Evolutionary conservation across 164 flowering plant species (phyloP).

Genomic region (Nymphaea thermarum): DNA sequence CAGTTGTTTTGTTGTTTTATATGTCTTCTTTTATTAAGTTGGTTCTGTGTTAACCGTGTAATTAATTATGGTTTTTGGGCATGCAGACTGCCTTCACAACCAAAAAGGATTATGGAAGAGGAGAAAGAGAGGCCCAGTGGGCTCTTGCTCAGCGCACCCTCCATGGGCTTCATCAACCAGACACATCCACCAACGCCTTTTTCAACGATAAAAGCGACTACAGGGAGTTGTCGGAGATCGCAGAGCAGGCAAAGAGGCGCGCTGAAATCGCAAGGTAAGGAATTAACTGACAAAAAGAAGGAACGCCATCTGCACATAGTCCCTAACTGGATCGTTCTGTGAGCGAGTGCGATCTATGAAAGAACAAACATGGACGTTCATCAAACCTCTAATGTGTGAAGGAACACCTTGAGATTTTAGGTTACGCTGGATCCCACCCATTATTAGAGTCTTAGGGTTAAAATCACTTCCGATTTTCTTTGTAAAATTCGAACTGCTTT

Average conservation of each 20-base stretch:
- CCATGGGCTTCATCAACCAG: constrained; percentile 32
- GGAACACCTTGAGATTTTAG: too few relatives aligned
- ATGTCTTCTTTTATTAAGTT: too few relatives aligned
- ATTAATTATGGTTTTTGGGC: not conserved
- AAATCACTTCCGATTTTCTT: too few relatives aligned
- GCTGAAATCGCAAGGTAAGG: constrained; percentile 13
- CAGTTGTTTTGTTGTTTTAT: too few relatives aligned
- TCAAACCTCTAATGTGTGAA: too few relatives aligned
- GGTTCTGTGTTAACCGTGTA: too few relatives aligned
- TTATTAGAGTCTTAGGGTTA: too few relatives aligned
- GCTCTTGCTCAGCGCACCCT: constrained; percentile 34
- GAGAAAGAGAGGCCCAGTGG: constrained; percentile 44
- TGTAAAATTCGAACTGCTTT: too few relatives aligned
- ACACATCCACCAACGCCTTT: constrained; percentile 3
- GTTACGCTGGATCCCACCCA: not conserved
- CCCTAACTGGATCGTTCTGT: not conserved
- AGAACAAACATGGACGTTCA: too few relatives aligned
- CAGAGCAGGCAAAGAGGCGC: constrained; percentile 25
- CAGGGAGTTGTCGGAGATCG: constrained; percentile 14
- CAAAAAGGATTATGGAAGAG: constrained; percentile 29
- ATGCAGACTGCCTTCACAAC: constrained; percentile 34
- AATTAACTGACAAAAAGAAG: not conserved
- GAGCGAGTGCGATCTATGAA: too few relatives aligned
- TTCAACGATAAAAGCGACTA: constrained; percentile 18
- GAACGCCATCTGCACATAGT: not conserved